A percentile compares a stretch with the other conserved stretches of the same genome.
Evolutionary conservation across 140 eudicot genomes (phyloP).

Genomic region (Stevia rebaudiana): DNA sequence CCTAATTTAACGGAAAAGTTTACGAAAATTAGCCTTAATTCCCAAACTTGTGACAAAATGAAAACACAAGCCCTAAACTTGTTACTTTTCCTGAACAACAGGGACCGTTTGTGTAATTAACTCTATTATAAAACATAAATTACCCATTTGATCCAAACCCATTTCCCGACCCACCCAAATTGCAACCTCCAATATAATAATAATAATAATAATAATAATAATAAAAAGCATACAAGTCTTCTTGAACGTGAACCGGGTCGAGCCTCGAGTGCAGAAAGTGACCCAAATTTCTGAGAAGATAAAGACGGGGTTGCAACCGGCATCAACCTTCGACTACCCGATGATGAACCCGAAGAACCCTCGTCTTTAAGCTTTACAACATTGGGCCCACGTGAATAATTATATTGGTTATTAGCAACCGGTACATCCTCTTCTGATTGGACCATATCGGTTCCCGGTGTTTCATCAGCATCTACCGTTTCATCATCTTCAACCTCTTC

Average conservation of each 20-base stretch:
- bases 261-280: slow-evolving; percentile 81
- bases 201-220: neutral
- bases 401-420: slow-evolving; percentile 41
- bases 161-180: neutral
- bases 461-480: slow-evolving; percentile 39
- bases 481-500: slow-evolving; percentile 81
- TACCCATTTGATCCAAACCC: neutral
- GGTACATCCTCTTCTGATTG: slow-evolving; percentile 59
- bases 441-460: slow-evolving; percentile 36
- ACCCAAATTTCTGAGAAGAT: slow-evolving; percentile 82
- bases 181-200: neutral
- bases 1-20: too few relatives aligned
- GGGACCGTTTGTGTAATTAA: neutral
- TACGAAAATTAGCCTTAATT: too few relatives aligned
- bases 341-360: slow-evolving; percentile 78
- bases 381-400: slow-evolving; percentile 35
- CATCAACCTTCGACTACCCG: slow-evolving; percentile 39
- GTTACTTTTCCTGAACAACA: too few relatives aligned
- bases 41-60: too few relatives aligned
- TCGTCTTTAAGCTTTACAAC: slow-evolving; percentile 40
- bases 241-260: slow-evolving; percentile 74
- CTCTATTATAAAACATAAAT: neutral
- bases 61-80: too few relatives aligned
- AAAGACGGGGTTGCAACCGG: slow-evolving; percentile 61
- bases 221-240: slow-evolving; percentile 58